These are phyloP conservation scores for Termitomyces sp. DNA, from an alignment of 1,284 basidiomycete genomes.

Conservation along the genomic window DNA sequence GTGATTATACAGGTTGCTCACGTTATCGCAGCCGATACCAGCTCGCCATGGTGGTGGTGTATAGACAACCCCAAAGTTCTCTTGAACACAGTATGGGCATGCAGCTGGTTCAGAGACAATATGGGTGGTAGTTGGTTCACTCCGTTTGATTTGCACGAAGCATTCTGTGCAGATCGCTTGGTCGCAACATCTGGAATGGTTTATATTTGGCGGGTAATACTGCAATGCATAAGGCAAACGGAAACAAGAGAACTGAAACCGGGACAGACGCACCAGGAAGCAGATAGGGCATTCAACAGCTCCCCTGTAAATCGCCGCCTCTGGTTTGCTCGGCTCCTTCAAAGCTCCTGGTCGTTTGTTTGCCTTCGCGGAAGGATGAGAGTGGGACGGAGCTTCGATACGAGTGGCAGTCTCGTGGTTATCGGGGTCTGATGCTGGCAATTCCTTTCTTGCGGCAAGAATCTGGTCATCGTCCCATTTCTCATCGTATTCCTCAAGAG, in stretches of 20 bases:
- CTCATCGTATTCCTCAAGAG: conserved; percentile 89
- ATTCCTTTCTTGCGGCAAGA: conserved; percentile 67
- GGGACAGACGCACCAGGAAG: conserved; percentile 75
- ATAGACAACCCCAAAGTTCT: conserved; percentile 94
- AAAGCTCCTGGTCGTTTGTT: conserved; percentile 44
- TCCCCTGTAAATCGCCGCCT: conserved; percentile 76
- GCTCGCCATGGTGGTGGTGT: conserved; percentile 76
- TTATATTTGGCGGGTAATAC: conserved; percentile 95
- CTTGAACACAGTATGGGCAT: conserved; percentile 96
- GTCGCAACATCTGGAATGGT: conserved; percentile 95
- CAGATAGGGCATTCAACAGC: conserved; percentile 99
- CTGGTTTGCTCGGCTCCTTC: conserved; percentile 63
- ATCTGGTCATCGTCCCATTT: conserved; percentile 84
- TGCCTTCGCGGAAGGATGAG: conserved; percentile 33
- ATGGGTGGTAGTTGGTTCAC: conserved; percentile 89
- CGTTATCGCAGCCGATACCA: conserved; percentile 69
- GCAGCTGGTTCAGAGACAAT: conserved; percentile 90
- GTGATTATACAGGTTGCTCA: conserved; percentile 30
- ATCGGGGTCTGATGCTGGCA: conserved; percentile 37
- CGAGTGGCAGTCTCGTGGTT: conserved; percentile 34
- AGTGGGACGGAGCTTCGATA: conserved; percentile 30
- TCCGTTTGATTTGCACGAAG: conserved; percentile 97
- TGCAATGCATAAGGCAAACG: conserved; percentile 32
- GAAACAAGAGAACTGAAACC: conserved; percentile 19
- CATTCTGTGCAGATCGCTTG: conserved; percentile 99